Evolutionary conservation across 257 asterid genomes (phyloP).

Genomic region (Solanum paucissectum): DNA sequence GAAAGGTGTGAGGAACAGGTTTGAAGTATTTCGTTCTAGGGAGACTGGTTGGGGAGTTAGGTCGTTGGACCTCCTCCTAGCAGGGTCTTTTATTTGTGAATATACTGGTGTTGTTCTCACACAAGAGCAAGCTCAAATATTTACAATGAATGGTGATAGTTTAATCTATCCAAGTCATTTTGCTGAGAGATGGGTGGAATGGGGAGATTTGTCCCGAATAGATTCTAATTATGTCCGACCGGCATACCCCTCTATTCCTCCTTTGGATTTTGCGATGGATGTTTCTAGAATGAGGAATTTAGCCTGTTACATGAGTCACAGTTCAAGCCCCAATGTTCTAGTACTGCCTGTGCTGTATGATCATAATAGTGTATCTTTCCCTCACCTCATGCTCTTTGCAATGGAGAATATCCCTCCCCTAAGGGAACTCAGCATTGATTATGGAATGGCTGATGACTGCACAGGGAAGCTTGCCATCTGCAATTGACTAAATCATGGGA

Average conservation of each 20-base stretch:
- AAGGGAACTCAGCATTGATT: conserved; percentile 76
- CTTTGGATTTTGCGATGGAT: conserved; percentile 56
- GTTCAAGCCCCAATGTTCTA: conserved; percentile 45
- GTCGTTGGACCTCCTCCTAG: conserved; percentile 66
- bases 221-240: conserved; percentile 38
- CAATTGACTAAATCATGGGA: conserved; percentile 20
- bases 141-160: conserved; percentile 85
- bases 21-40: conserved; percentile 81
- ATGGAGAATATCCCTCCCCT: conserved; percentile 88
- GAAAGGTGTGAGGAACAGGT: conserved; percentile 57
- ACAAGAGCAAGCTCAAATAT: conserved; percentile 58
- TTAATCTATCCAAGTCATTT: conserved; percentile 67
- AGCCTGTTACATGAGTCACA: conserved; percentile 53
- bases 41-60: conserved; percentile 95
- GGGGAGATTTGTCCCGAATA: conserved; percentile 51
- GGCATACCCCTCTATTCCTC: conserved; percentile 30
- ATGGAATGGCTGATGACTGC: conserved; percentile 67
- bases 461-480: conserved; percentile 75
- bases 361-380: conserved; percentile 72
- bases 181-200: conserved; percentile 45
- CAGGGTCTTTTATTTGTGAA: conserved; percentile 88
- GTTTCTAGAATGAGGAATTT: conserved; percentile 52
- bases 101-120: conserved; percentile 79
- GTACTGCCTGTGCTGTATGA: conserved; percentile 77
- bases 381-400: conserved; percentile 83